A percentile compares a stretch with the other conserved stretches of the same genome.
phyloP scores from a whole-genome alignment of 148 eudicot genomes.

The Camellia japonica region DNA sequence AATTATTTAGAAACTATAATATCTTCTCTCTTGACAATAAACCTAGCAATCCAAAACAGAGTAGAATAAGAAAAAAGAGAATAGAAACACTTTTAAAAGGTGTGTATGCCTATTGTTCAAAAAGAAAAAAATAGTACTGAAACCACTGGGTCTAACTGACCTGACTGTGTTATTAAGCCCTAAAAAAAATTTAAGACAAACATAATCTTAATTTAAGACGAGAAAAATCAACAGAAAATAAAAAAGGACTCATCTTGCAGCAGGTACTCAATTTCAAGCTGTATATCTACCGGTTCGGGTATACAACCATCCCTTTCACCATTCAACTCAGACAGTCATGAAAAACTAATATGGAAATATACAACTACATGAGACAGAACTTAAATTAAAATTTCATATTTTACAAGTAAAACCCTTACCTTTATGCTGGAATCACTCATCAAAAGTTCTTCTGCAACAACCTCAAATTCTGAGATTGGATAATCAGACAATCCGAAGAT shows the following conservation, averaged over 20 bases:
- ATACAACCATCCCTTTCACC: background rate
- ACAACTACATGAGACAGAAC: background rate
- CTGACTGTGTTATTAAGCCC: no score
- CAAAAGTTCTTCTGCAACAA: conserved; percentile 87
- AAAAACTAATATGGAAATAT: background rate
- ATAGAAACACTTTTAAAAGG: no score
- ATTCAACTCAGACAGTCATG: background rate
- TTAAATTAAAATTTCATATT: background rate
- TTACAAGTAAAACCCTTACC: conserved; percentile 36
- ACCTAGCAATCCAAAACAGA: no score
- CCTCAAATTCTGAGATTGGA: conserved; percentile 81
- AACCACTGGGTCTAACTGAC: no score
- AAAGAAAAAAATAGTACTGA: no score
- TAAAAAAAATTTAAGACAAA: no score
- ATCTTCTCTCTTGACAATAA: no score
- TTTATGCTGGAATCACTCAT: conserved; percentile 76
- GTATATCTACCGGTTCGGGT: background rate
- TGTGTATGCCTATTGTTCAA: no score
- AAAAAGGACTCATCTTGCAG: background rate
- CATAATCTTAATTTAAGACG: background rate
- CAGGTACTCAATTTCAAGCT: background rate
- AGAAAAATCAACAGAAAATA: background rate
- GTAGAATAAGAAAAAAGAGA: no score
- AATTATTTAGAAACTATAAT: no score
- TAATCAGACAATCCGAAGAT: conserved; percentile 65